These are phyloP conservation scores for Trypanosoma brucei DNA, from an alignment of 208 protist genomes.

Conservation along the genomic window DNA sequence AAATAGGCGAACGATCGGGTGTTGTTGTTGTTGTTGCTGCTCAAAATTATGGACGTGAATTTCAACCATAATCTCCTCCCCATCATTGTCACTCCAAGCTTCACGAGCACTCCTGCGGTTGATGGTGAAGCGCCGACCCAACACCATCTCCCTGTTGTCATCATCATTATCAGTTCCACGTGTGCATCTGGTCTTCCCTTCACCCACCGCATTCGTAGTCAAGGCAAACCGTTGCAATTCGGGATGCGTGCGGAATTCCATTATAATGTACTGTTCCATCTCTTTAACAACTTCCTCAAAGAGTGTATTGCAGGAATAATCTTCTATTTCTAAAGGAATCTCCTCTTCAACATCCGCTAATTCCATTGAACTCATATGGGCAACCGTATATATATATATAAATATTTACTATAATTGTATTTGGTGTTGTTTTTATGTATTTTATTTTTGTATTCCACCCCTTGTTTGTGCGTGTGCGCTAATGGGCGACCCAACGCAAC, in stretches of 20 bases:
- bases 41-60: slow-evolving; percentile 35
- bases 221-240: slow-evolving; percentile 40
- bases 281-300: slow-evolving; percentile 58
- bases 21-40: slow-evolving; percentile 1
- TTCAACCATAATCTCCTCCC: slow-evolving; percentile 41
- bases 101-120: no score
- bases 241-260: slow-evolving; percentile 33
- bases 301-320: slow-evolving; percentile 67
- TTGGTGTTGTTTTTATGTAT: no score
- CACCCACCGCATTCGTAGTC: background rate
- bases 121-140: no score
- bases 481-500: no score
- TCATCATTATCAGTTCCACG: no score
- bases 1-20: slow-evolving; percentile 56
- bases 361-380: background rate
- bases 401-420: no score
- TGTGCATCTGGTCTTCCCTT: background rate
- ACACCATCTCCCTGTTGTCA: no score
- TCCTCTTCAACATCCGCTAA: slow-evolving; percentile 25
- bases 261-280: slow-evolving; percentile 47
- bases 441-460: no score
- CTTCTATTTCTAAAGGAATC: slow-evolving; percentile 62
- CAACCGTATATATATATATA: background rate
- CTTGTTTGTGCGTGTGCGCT: no score
- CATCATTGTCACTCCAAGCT: background rate